phyloP scores from a whole-genome alignment of 1,284 basidiomycete genomes.

The Naganishia cerealis region DNA sequence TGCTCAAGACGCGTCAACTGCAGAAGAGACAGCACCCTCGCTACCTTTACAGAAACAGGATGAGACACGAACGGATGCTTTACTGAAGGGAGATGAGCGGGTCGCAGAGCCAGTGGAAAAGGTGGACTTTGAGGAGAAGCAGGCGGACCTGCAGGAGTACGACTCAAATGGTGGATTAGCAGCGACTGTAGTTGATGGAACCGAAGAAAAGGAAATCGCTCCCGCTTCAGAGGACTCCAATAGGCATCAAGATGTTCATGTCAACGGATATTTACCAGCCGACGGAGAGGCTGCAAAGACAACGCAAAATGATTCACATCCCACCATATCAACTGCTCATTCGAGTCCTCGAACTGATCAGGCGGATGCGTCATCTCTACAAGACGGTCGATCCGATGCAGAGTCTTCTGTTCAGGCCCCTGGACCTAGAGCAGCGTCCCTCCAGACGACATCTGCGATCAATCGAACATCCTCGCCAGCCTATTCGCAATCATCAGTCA shows the following conservation, averaged over 20 bases:
- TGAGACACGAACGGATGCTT: constrained; percentile 10
- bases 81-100: not conserved
- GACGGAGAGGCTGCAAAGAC: not conserved
- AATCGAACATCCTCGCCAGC: constrained; percentile 25
- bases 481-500: constrained; percentile 24
- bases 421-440: not conserved
- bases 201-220: not conserved
- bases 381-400: not conserved
- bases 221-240: not conserved
- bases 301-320: not conserved
- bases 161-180: not conserved
- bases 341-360: not conserved
- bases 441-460: constrained; percentile 18
- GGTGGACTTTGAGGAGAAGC: not conserved
- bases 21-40: constrained; percentile 18
- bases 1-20: constrained; percentile 14
- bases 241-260: not conserved
- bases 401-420: not conserved
- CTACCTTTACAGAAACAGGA: not conserved
- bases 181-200: not conserved
- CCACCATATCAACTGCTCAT: not conserved
- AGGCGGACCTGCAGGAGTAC: not conserved
- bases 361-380: not conserved
- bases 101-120: not conserved
- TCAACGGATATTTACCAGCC: not conserved